These are phyloP conservation scores for Sugiyamaella castrensis DNA, from an alignment of 1,139 yeast genomes.

Conservation along the genomic window DNA sequence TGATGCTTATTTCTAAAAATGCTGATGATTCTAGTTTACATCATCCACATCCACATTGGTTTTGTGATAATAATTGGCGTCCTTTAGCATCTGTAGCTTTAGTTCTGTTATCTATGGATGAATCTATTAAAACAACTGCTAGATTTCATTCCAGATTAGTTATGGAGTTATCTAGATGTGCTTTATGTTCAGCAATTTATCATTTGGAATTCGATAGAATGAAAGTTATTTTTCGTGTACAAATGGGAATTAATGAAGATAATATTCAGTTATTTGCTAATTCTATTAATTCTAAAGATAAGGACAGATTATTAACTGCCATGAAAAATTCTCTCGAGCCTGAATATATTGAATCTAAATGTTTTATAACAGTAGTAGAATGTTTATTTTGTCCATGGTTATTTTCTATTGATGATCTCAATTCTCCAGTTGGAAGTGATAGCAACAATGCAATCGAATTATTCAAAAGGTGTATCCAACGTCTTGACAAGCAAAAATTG, in stretches of 20 bases:
- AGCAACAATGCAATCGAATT: no score
- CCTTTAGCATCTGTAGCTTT: slow-evolving; percentile 19
- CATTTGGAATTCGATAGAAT: slow-evolving; percentile 17
- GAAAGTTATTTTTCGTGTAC: slow-evolving; percentile 4
- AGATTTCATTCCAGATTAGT: slow-evolving; percentile 6
- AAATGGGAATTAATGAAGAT: slow-evolving; percentile 12
- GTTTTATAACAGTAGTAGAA: slow-evolving; percentile 15
- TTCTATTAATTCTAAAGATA: slow-evolving; percentile 10
- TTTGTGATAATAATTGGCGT: slow-evolving; percentile 22
- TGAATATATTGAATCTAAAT: slow-evolving; percentile 20
- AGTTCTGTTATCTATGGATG: slow-evolving; percentile 15
- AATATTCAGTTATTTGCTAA: slow-evolving; percentile 11
- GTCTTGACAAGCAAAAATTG: no score
- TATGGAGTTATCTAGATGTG: slow-evolving; percentile 17
- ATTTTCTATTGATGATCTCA: not conserved
- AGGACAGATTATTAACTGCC: slow-evolving; percentile 5
- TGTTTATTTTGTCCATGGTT: slow-evolving; percentile 14
- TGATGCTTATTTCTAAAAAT: no score
- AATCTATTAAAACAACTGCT: slow-evolving; percentile 1
- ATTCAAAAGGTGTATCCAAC: no score
- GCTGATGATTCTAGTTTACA: no score
- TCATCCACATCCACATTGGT: slow-evolving; percentile 18
- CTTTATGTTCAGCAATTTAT: slow-evolving; percentile 19
- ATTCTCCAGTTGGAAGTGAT: no score
- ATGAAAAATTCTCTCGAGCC: not conserved